Percentiles rank a stretch among this genome's conserved stretches.
These are phyloP conservation scores for Talaromyces wortmannii DNA, from an alignment of 495 filamentous ascomycete genomes.

Conservation along the genomic window DNA sequence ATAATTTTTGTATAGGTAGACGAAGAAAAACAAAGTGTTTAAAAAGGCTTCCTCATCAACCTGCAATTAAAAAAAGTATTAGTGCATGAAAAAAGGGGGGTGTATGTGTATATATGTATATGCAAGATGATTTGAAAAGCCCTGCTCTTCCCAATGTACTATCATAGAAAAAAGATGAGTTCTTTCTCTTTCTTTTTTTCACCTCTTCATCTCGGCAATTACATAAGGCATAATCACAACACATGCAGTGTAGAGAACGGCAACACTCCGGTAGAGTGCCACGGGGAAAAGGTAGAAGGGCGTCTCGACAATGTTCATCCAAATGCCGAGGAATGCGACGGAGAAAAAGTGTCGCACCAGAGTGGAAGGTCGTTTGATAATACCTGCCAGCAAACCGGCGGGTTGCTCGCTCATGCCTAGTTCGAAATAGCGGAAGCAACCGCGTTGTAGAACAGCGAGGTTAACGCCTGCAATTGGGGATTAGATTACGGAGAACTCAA, in stretches of 20 bases:
- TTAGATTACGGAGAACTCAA: neutral
- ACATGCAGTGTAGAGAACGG: constrained; percentile 82
- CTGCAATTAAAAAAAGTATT: too few relatives aligned
- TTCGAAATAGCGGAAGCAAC: constrained; percentile 92
- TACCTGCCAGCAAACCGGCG: constrained; percentile 73
- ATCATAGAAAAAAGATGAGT: too few relatives aligned
- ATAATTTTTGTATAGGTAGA: too few relatives aligned
- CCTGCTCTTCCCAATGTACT: too few relatives aligned
- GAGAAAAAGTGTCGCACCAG: constrained; percentile 92
- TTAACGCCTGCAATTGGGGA: constrained; percentile 46
- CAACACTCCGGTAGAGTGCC: constrained; percentile 50
- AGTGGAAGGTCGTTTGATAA: constrained; percentile 69
- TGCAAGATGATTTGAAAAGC: too few relatives aligned
- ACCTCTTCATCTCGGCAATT: constrained; percentile 44
- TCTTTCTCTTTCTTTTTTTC: neutral
- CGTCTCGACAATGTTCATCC: constrained; percentile 56
- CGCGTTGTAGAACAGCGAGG: constrained; percentile 74
- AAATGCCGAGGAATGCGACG: constrained; percentile 84
- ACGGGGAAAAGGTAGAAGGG: constrained; percentile 55
- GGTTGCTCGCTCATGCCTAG: constrained; percentile 71
- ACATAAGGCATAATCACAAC: constrained; percentile 86
- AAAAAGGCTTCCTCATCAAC: too few relatives aligned
- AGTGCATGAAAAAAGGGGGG: too few relatives aligned
- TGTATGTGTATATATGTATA: too few relatives aligned
- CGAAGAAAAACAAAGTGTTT: too few relatives aligned